phyloP scores from a whole-genome alignment of 1,284 basidiomycete species.

The Amylostereum chailletii region DNA sequence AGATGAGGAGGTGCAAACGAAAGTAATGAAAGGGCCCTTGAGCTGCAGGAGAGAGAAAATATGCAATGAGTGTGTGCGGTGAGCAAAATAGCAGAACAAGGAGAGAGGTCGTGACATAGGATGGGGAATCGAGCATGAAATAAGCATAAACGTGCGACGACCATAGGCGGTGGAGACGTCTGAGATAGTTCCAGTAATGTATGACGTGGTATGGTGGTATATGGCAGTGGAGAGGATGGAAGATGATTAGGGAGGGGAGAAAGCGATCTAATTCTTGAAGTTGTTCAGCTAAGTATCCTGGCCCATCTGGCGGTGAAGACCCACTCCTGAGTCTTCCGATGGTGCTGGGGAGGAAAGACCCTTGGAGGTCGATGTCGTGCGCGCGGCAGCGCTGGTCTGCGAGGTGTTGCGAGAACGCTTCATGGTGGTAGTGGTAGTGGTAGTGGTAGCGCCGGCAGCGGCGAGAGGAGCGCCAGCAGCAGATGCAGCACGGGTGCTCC shows the following conservation, averaged over 20 bases:
- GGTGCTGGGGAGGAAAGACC: constrained; percentile 61
- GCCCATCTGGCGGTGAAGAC: constrained; percentile 68
- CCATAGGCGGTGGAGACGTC: constrained; percentile 9
- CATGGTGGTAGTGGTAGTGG: constrained; percentile 17
- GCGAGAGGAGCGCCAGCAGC: constrained; percentile 17
- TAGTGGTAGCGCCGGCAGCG: constrained; percentile 20
- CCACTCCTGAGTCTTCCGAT: constrained; percentile 79
- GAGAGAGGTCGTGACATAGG: constrained; percentile 9
- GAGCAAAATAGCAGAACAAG: constrained; percentile 10
- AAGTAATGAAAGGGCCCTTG: constrained; percentile 3
- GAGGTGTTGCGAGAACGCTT: constrained; percentile 62
- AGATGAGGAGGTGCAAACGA: constrained; percentile 2
- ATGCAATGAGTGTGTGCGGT: constrained; percentile 13
- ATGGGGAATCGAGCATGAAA: constrained; percentile 9
- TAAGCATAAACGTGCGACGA: constrained; percentile 5
- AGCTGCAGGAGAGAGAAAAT: constrained; percentile 3
- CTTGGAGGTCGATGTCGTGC: constrained; percentile 31
- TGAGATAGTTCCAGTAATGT: constrained; percentile 14
- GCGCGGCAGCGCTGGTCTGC: constrained; percentile 52
- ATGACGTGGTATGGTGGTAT: constrained; percentile 19
- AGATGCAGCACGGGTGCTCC: constrained; percentile 38
- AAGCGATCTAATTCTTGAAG: constrained; percentile 24
- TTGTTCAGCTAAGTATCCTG: constrained; percentile 57
- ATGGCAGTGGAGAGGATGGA: constrained; percentile 16
- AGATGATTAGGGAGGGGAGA: constrained; percentile 23